Conservation (phyloP, 208 protist species). For the Strigomonas culicis region DNA sequence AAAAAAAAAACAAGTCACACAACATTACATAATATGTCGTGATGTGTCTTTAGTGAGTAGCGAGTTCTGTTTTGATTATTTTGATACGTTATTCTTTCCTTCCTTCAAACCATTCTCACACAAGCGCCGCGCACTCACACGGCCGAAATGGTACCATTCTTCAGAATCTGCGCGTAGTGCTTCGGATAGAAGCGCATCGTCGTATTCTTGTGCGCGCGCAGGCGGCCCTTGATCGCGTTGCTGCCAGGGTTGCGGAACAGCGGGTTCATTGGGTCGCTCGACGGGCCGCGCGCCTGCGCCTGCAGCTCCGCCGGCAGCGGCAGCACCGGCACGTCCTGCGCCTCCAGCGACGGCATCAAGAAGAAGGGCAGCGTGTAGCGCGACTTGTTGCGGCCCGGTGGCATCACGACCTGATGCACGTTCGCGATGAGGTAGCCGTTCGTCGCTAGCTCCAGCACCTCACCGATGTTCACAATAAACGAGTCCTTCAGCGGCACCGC, state of each 20-base stretch:
- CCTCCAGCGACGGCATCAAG: slow-evolving; percentile 1
- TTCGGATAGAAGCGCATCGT: slow-evolving; percentile 4
- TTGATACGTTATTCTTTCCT: too few relatives aligned
- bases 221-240: slow-evolving; percentile 6
- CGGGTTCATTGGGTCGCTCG: slow-evolving; percentile 4
- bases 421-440: slow-evolving; percentile 13
- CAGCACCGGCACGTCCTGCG: slow-evolving; percentile 4
- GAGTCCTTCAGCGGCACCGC: slow-evolving; percentile 1
- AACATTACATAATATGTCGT: too few relatives aligned
- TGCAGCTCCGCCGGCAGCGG: slow-evolving; percentile 3
- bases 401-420: slow-evolving; percentile 10
- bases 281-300: slow-evolving; percentile 5
- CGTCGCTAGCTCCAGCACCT: slow-evolving; percentile 13
- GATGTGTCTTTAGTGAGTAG: too few relatives aligned
- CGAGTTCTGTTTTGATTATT: too few relatives aligned
- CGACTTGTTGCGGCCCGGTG: background rate
- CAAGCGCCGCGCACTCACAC: too few relatives aligned
- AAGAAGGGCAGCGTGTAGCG: slow-evolving; percentile 15
- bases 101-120: too few relatives aligned
- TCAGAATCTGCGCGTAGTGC: background rate
- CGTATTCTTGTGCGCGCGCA: slow-evolving; percentile 3
- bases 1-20: too few relatives aligned
- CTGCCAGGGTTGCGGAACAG: slow-evolving; percentile 5
- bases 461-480: slow-evolving; percentile 16
- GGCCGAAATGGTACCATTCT: too few relatives aligned